phyloP scores from a whole-genome alignment of 176 grass and related monocot species.

The Musa itinerans region DNA sequence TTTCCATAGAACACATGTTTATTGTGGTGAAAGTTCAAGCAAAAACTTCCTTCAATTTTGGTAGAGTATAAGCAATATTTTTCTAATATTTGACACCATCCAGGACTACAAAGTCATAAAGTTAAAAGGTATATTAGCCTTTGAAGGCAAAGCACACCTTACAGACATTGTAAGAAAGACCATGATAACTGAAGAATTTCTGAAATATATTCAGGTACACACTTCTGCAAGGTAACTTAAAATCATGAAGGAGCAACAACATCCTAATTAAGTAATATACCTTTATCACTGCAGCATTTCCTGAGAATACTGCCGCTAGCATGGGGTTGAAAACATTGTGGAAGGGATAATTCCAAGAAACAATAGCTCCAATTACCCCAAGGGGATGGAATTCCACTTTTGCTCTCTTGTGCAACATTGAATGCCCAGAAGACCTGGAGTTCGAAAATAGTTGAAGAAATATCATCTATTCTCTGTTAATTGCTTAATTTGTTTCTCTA shows the following conservation, averaged over 20 bases:
- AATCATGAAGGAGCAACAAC: background rate
- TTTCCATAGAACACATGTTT: background rate
- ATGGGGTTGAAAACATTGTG: slow-evolving; percentile 95
- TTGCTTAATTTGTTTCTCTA: too few species aligned
- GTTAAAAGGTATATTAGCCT: too few species aligned
- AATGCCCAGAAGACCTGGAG: slow-evolving; percentile 62
- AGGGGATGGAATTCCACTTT: slow-evolving; percentile 97
- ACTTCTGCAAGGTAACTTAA: background rate
- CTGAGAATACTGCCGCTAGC: slow-evolving; percentile 84
- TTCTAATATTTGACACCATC: too few species aligned
- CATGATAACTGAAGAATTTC: background rate
- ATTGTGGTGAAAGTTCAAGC: too few species aligned
- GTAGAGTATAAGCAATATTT: too few species aligned
- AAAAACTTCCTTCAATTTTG: too few species aligned
- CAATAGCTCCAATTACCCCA: slow-evolving; percentile 91
- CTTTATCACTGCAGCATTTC: slow-evolving; percentile 99
- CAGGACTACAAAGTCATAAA: too few species aligned
- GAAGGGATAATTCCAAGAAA: slow-evolving; percentile 99
- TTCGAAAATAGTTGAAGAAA: slow-evolving; percentile 17
- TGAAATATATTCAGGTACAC: background rate
- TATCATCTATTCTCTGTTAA: background rate
- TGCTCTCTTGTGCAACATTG: slow-evolving; percentile 90
- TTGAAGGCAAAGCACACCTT: too few species aligned
- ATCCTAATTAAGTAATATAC: slow-evolving; percentile 23
- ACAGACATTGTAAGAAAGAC: too few species aligned